phyloP scores from a whole-genome alignment of 805 yeast genomes.

The Kuraishia ogatae region DNA sequence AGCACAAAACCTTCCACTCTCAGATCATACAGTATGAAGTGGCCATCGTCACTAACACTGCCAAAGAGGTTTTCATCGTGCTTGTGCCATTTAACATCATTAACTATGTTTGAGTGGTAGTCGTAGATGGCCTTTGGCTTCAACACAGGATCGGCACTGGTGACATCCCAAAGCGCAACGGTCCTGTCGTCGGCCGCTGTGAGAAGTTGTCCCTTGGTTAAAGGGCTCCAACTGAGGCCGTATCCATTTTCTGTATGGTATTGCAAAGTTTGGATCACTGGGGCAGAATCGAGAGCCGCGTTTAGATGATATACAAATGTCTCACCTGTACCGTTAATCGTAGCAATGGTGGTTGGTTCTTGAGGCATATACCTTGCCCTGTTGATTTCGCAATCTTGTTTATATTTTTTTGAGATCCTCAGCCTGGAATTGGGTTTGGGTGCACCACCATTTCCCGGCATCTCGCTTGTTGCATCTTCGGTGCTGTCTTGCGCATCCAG shows the following conservation, averaged over 20 bases:
- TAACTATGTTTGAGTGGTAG: constrained; percentile 51
- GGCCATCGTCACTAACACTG: constrained; percentile 66
- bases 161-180: constrained; percentile 53
- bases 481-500: constrained; percentile 33
- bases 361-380: constrained; percentile 68
- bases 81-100: constrained; percentile 69
- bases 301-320: constrained; percentile 41
- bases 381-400: constrained; percentile 59
- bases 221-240: constrained; percentile 61
- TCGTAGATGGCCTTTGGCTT: constrained; percentile 23
- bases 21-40: constrained; percentile 45
- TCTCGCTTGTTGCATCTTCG: constrained; percentile 46
- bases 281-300: constrained; percentile 18
- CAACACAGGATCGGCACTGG: constrained; percentile 3
- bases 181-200: constrained; percentile 62
- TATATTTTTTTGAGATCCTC: constrained; percentile 50
- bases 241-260: constrained; percentile 66
- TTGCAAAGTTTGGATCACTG: constrained; percentile 22
- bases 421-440: constrained; percentile 8
- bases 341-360: constrained; percentile 43
- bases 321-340: constrained; percentile 62
- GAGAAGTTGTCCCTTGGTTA: constrained; percentile 37
- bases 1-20: constrained; percentile 23
- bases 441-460: constrained; percentile 59
- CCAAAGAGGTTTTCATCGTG: constrained; percentile 47